Evolutionary conservation across 345 rosid species (phyloP).

Genomic region (Gossypium sturtianum): DNA sequence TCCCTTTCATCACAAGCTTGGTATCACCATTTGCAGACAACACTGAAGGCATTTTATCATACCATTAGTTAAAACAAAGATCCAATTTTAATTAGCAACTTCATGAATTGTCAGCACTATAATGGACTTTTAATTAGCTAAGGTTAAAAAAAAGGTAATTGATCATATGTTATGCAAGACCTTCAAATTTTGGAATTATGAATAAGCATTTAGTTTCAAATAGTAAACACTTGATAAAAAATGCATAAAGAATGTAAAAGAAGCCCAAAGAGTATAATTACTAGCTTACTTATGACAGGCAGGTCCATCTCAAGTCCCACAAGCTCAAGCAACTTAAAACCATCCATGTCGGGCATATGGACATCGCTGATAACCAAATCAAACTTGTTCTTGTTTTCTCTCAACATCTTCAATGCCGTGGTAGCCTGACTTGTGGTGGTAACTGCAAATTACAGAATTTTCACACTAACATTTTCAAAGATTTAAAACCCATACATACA

Average conservation of each 20-base stretch:
- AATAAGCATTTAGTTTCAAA: neutral
- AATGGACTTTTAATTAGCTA: neutral
- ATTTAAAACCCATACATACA: constrained; percentile 11
- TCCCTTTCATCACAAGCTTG: constrained; percentile 84
- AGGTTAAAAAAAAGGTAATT: no score
- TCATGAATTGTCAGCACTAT: neutral
- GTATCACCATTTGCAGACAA: constrained; percentile 76
- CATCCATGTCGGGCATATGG: constrained; percentile 84
- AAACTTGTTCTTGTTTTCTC: constrained; percentile 63
- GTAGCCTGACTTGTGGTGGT: constrained; percentile 54
- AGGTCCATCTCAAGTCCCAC: constrained; percentile 86
- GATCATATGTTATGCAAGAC: neutral
- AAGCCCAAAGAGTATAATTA: constrained; percentile 4
- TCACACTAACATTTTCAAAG: neutral
- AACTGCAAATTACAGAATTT: constrained; percentile 40
- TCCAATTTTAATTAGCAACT: neutral
- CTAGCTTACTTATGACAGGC: constrained; percentile 66
- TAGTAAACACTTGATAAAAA: neutral
- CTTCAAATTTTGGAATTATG: neutral
- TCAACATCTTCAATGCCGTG: constrained; percentile 52
- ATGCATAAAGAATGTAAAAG: neutral
- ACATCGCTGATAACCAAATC: constrained; percentile 80
- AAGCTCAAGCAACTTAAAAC: constrained; percentile 73
- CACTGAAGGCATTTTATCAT: constrained; percentile 43
- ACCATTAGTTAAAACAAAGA: neutral